phyloP scores from a whole-genome alignment of 345 rosid species.

The Kernera saxatilis region DNA sequence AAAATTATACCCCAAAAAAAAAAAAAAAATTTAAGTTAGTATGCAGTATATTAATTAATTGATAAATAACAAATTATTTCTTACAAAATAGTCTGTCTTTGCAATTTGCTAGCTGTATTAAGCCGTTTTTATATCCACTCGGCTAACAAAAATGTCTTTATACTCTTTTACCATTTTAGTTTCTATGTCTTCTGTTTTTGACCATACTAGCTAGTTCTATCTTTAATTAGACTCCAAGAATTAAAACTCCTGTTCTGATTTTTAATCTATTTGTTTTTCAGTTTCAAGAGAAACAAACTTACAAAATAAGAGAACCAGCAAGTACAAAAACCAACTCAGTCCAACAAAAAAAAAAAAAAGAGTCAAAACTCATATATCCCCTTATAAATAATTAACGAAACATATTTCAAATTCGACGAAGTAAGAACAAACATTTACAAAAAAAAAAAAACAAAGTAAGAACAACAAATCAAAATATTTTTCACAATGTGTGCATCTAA shows the following conservation, averaged over 20 bases:
- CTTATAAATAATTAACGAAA: background rate
- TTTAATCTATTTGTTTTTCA: background rate
- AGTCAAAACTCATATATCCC: background rate
- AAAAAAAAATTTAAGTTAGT: too few species aligned
- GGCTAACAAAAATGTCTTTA: background rate
- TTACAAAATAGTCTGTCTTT: too few species aligned
- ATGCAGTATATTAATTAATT: too few species aligned
- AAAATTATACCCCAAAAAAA: background rate
- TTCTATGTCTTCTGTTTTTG: background rate
- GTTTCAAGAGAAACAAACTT: background rate
- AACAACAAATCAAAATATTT: background rate
- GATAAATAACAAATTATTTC: too few species aligned
- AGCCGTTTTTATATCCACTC: too few species aligned
- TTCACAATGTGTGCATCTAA: conserved; percentile 3
- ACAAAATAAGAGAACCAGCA: background rate
- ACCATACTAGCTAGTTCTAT: background rate
- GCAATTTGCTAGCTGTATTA: too few species aligned
- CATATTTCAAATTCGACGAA: background rate
- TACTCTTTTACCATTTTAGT: background rate
- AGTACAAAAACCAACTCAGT: background rate
- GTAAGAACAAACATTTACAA: too few species aligned
- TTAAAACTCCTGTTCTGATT: background rate
- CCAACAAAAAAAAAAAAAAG: background rate
- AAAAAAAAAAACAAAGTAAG: too few species aligned
- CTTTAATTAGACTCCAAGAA: background rate